Percentiles rank a stretch among this genome's conserved stretches.
phyloP scores from a whole-genome alignment of 108 stramenopile species.

The Aureococcus anophagefferens region DNA sequence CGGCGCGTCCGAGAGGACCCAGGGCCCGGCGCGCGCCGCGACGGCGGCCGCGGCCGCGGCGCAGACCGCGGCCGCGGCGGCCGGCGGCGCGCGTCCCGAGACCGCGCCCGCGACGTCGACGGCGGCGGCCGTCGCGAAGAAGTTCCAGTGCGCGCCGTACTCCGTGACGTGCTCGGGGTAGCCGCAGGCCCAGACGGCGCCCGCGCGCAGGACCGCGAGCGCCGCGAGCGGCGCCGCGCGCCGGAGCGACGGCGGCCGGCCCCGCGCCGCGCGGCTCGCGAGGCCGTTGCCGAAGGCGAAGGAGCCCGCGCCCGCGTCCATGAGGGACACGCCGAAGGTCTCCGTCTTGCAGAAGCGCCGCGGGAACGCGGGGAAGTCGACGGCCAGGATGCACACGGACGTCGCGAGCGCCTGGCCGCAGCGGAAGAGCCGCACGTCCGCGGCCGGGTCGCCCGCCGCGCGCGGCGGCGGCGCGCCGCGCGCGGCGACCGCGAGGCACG shows the following conservation, averaged over 20 bases:
- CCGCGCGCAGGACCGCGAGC: constrained; percentile 27
- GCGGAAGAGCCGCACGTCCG: not conserved
- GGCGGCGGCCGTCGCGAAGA: constrained; percentile 69
- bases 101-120: not conserved
- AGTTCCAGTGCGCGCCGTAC: constrained; percentile 99
- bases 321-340: constrained; percentile 31
- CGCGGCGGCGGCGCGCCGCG: not conserved
- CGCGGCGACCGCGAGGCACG: not conserved
- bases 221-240: constrained; percentile 6
- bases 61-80: too few relatives aligned
- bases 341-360: constrained; percentile 45
- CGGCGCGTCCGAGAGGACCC: not conserved
- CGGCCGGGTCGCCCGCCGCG: not conserved
- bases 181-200: constrained; percentile 16
- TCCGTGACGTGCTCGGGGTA: constrained; percentile 75
- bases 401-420: constrained; percentile 6
- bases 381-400: constrained; percentile 22
- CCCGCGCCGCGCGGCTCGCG: not conserved
- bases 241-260: not conserved
- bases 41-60: too few relatives aligned
- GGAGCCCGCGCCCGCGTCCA: constrained; percentile 43
- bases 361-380: constrained; percentile 36
- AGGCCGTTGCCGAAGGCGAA: constrained; percentile 30
- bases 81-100: too few relatives aligned
- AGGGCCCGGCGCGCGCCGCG: not conserved